phyloP scores from a whole-genome alignment of 2,329 filamentous ascomycete genomes.

The Cladophialophora chaetospira region DNA sequence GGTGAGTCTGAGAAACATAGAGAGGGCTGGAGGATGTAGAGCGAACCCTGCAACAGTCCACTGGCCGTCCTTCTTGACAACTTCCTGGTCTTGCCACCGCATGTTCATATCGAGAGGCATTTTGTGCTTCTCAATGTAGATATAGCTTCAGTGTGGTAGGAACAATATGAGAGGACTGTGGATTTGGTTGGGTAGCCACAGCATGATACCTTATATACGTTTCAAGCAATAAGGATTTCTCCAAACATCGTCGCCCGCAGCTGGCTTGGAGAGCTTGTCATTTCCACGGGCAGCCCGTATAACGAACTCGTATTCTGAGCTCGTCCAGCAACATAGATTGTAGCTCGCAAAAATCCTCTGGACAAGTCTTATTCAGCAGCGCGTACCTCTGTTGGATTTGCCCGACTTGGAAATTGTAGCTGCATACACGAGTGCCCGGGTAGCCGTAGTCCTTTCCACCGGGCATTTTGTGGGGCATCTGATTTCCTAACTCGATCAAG shows the following conservation, averaged over 20 bases:
- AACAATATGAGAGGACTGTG: not conserved
- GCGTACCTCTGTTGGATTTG: not conserved
- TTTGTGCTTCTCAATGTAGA: not conserved
- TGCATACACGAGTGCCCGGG: not conserved
- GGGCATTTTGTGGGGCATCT: not conserved
- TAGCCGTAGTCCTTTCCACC: not conserved
- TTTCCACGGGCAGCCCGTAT: not conserved
- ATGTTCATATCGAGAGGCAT: conserved; percentile 15
- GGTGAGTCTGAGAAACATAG: not conserved
- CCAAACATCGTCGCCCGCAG: not conserved
- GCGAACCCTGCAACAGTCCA: conserved; percentile 22
- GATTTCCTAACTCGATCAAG: not conserved
- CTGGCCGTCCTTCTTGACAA: conserved; percentile 15
- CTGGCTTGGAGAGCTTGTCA: not conserved
- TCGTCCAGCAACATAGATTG: not conserved
- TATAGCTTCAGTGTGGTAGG: not conserved
- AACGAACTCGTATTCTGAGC: not conserved
- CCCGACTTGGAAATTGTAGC: not conserved
- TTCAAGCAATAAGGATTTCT: not conserved
- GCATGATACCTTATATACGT: not conserved
- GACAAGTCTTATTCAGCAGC: not conserved
- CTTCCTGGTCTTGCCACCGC: conserved; percentile 21
- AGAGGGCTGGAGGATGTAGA: not conserved
- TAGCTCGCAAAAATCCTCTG: not conserved
- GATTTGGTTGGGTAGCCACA: too few species aligned